Base-by-base conservation (phyloP, 768 basidiomycete genomes). In the Suillus subluteus region DNA sequence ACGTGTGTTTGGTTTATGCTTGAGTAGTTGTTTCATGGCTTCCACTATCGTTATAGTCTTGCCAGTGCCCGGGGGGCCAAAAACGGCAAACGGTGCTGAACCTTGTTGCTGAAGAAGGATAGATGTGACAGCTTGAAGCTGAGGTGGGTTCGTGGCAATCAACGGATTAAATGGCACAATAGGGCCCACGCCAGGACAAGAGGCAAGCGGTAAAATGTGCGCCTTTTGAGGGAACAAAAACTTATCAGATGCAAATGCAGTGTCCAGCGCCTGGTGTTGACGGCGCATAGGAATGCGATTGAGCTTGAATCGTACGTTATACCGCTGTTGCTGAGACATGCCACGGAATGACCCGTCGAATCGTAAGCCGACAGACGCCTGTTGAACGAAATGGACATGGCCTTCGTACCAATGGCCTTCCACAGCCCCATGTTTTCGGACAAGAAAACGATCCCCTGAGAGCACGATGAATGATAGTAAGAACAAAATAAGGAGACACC, bases 11-110 rank as follows among this genome's bases (percentile, higher is more conserved):
- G 82, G 80, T 67, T 87, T 70, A 11, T 65, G 66, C 13, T 69
- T 71, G 4, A 89, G 76, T 3, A 90, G 72, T 69, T 91, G 89
- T 4, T 75, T 79, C 44, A 90, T 89, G 1, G 85, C 84, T 72
- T 91, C 89, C 2, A 89, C 84, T 1, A 87, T 78, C 0, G 88
- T 90, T 30, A 89, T 82, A 0, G 89, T 90, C 73, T 91, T 91
- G 0, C 89, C 89, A 0, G 89, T 90, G 9, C 87, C 88, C 73
- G 73, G 88, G 86, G 88, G 88, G 23, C 88, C 88, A 73, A 87
- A 89, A 18, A 90, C 78, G 16, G 87, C 74, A 68, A 90, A 89
- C 0, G 88, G 88, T 1, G 80, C 72, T 6, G 83, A 79, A 0
- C 88, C 87, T 0, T 80, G 76, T 16, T 78, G 73, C 41, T 79